A percentile compares a stretch with the other conserved stretches of the same genome.
Conservation (phyloP, 2,329 filamentous ascomycete genomes). For the Fusarium pseudoanthophilum region DNA sequence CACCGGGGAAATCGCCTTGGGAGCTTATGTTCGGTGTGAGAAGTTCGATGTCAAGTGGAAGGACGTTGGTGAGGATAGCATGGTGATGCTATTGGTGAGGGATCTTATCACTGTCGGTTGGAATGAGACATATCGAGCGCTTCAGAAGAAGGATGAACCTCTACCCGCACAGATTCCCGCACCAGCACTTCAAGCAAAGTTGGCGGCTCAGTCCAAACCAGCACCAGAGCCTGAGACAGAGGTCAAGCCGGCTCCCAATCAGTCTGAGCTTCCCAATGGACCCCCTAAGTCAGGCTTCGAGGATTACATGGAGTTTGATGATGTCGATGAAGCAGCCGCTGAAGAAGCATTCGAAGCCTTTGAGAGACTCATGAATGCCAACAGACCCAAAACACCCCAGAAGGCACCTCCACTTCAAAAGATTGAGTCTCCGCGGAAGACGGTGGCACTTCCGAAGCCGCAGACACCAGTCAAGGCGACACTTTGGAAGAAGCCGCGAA, state of each 20-base stretch:
- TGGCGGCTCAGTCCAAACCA: neutral
- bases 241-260: neutral
- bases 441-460: neutral
- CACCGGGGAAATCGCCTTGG: conserved; percentile 56
- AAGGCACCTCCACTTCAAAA: neutral
- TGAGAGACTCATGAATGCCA: conserved; percentile 49
- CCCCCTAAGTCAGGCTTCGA: neutral
- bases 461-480: neutral
- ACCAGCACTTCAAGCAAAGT: neutral
- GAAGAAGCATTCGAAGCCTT: conserved; percentile 53
- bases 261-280: neutral
- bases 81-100: conserved; percentile 59
- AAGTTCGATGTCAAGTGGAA: conserved; percentile 52
- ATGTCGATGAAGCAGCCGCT: conserved; percentile 35
- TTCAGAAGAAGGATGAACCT: conserved; percentile 24
- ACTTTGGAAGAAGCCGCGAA: neutral
- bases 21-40: conserved; percentile 61
- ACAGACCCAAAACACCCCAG: neutral
- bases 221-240: conserved; percentile 6
- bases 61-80: conserved; percentile 26
- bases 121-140: conserved; percentile 54
- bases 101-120: conserved; percentile 60
- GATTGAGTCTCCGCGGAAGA: neutral
- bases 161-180: neutral
- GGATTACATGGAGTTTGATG: neutral